Evolutionary conservation across 371 early-diverging fungal species (phyloP), one percentile per base, ranked within the genome.

Genomic region (Actinomucor elegans): DNA sequence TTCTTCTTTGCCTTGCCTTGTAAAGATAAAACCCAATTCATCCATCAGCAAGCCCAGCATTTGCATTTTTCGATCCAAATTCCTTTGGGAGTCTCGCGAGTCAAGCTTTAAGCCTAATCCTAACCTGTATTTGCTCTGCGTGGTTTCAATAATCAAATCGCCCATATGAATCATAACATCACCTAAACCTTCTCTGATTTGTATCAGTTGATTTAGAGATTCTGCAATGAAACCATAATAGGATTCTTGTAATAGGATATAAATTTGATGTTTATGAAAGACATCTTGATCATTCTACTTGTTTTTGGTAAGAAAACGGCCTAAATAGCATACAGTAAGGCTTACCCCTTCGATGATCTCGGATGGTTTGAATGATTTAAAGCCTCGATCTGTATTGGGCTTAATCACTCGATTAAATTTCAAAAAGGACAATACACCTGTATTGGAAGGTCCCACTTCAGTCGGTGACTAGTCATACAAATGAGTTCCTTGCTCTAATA

Each of bases 21-120:
- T 76, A 34, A 71, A 67, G 14, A 78, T 61, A 41, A 79, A 72
- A 14, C 80, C 73, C 12, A 83, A 55, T 41, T 83, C 81, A 46
- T 83, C 84, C 65, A 81, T 74, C 26, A 83, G 48, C 15, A 81
- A 57, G 8, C 84, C 84, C 69, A 83, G 73, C 34, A 81, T 60
- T 52, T 83, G 84, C 80, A 83, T 75, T 38, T 75, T 73, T 44
- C 73, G 64, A 49, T 83, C 84, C 38, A 83, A 57, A 3, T 69
- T 66, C 14, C 80, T 72, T 44, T 83, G 84, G 1, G 64, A 62
- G 7, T 75, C 79, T 33, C 76, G 67, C 23, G 70, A 58, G 21
- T 76, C 71, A 8, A 70, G 65, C 24, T 74, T 64, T 21, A 66
- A 59, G 7, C 81, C 81, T 18, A 75, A 61, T n/a, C 84, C 84